phyloP scores from a whole-genome alignment of 495 filamentous ascomycete genomes.

The Jackrogersella minutella region DNA sequence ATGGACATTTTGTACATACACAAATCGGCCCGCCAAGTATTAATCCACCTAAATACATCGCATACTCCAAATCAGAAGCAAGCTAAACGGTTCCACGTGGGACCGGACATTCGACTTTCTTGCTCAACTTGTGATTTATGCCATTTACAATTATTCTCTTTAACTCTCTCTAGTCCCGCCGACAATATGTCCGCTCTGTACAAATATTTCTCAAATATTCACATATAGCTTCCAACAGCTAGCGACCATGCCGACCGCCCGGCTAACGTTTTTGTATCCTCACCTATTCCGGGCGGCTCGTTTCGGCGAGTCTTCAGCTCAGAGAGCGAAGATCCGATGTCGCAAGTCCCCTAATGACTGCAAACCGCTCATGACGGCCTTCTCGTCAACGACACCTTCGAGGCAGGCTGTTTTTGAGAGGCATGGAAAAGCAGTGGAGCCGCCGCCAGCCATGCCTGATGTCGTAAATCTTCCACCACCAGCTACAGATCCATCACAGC shows the following conservation, averaged over 20 bases:
- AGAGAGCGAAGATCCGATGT: conserved; percentile 54
- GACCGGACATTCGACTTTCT: conserved; percentile 7
- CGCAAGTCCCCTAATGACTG: conserved; percentile 45
- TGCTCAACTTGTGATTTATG: background rate
- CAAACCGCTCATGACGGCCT: conserved; percentile 43
- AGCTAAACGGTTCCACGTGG: conserved; percentile 25
- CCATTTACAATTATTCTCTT: conserved; percentile 6
- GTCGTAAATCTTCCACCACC: conserved; percentile 30
- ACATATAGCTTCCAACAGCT: conserved; percentile 18
- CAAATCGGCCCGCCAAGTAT: background rate
- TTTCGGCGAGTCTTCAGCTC: conserved; percentile 48
- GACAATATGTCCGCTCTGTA: conserved; percentile 33
- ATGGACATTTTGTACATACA: no score
- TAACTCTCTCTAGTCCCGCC: conserved; percentile 1
- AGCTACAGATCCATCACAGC: conserved; percentile 30
- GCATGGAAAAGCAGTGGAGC: conserved; percentile 73
- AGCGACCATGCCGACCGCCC: conserved; percentile 67
- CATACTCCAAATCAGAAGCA: background rate
- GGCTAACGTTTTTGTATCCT: conserved; percentile 79
- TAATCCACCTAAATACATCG: background rate
- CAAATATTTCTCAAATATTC: conserved; percentile 1
- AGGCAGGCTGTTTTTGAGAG: conserved; percentile 53
- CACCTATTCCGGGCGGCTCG: conserved; percentile 63
- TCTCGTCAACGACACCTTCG: conserved; percentile 45
- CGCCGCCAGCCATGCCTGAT: conserved; percentile 44